Conservation (phyloP, 1,284 basidiomycete species). For the Pseudozyma sp. region DNA sequence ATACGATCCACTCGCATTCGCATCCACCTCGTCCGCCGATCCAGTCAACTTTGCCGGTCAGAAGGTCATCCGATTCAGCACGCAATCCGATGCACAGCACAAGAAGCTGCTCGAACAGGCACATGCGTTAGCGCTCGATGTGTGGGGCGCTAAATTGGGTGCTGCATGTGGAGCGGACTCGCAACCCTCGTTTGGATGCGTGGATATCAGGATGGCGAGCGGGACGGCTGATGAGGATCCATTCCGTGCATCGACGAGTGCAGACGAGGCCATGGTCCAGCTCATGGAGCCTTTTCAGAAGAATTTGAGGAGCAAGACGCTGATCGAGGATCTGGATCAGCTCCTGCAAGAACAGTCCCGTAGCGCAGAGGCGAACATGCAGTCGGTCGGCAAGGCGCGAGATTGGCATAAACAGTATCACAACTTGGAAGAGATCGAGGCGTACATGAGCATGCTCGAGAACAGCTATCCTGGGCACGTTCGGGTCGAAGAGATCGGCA, state of each 20-base stretch:
- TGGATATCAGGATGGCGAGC: constrained; percentile 29
- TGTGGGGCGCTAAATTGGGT: constrained; percentile 30
- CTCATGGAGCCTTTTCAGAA: constrained; percentile 12
- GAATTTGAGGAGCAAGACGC: not conserved
- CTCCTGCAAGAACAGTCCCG: constrained; percentile 10
- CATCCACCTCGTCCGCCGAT: constrained; percentile 2
- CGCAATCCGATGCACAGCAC: constrained; percentile 5
- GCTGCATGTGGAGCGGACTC: constrained; percentile 10
- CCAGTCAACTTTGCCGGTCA: constrained; percentile 26
- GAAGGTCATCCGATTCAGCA: constrained; percentile 36
- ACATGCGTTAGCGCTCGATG: constrained; percentile 17
- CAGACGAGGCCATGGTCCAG: not conserved
- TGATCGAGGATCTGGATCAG: constrained; percentile 26
- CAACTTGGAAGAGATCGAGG: constrained; percentile 30
- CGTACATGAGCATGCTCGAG: constrained; percentile 21
- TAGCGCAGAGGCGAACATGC: not conserved
- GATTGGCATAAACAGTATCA: constrained; percentile 39
- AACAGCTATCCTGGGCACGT: constrained; percentile 27
- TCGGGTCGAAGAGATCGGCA: constrained; percentile 24
- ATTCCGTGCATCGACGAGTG: not conserved
- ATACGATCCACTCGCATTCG: constrained; percentile 14
- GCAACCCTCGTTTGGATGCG: constrained; percentile 17
- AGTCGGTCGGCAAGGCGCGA: not conserved
- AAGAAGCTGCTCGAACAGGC: constrained; percentile 17
- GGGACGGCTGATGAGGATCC: constrained; percentile 19